phyloP scores from a whole-genome alignment of 768 basidiomycete species.

The Termitomyces eurrhizus region DNA sequence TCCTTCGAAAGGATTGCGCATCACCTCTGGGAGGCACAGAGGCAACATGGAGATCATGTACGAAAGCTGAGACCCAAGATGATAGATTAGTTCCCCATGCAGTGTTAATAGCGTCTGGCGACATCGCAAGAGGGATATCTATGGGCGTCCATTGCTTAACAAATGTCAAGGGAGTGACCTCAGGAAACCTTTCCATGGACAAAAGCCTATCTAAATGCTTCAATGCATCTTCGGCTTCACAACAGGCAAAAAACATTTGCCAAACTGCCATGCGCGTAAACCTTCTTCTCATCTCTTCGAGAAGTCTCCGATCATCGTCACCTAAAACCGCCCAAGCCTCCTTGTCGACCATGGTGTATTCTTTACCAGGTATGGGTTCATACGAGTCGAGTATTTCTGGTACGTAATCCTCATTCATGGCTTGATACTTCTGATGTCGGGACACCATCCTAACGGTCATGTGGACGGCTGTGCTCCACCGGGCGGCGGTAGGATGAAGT shows the following conservation, averaged over 20 bases:
- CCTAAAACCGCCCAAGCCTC: neutral
- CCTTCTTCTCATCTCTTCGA: neutral
- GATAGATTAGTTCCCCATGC: neutral
- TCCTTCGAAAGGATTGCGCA: neutral
- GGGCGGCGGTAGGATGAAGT: constrained; percentile 1
- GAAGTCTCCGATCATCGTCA: neutral
- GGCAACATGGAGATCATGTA: fast-evolving
- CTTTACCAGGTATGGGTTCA: neutral
- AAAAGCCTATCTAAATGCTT: neutral
- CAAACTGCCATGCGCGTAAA: constrained; percentile 4
- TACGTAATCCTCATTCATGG: neutral
- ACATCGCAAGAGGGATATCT: neutral
- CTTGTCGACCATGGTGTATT: neutral
- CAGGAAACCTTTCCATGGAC: neutral
- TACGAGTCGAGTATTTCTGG: neutral
- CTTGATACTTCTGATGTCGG: neutral
- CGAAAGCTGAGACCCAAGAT: neutral
- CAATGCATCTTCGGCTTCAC: constrained; percentile 4
- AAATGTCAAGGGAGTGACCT: neutral
- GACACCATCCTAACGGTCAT: neutral
- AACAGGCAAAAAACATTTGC: constrained; percentile 5
- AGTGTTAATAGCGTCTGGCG: neutral
- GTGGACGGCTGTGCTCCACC: neutral
- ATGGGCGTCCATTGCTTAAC: neutral
- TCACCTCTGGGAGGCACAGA: too few relatives aligned